Conservation (phyloP, 2,329 filamentous ascomycete species). For the Hypoxylon rubiginosum region DNA sequence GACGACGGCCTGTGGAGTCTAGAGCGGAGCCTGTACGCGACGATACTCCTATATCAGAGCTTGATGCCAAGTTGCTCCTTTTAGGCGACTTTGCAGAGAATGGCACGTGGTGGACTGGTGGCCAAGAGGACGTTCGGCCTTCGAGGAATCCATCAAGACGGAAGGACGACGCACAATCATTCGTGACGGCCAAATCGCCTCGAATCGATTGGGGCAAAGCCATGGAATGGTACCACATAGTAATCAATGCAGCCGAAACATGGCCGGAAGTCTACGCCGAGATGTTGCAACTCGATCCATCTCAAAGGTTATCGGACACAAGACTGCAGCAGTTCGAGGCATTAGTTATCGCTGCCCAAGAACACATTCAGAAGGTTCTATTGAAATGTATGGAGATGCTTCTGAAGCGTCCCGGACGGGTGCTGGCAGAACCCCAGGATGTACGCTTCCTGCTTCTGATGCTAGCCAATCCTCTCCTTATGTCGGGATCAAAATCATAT, state of each 20-base stretch:
- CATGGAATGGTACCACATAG: slow-evolving; percentile 78
- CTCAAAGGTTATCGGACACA: slow-evolving; percentile 51
- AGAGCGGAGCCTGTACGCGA: slow-evolving; percentile 52
- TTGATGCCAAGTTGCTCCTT: slow-evolving; percentile 81
- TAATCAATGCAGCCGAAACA: slow-evolving; percentile 75
- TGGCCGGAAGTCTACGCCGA: slow-evolving; percentile 75
- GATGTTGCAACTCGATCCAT: slow-evolving; percentile 57
- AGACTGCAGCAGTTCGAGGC: slow-evolving; percentile 62
- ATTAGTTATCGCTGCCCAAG: slow-evolving; percentile 69
- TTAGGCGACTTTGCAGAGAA: slow-evolving; percentile 85
- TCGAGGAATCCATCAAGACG: slow-evolving; percentile 53
- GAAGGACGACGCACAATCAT: slow-evolving; percentile 52
- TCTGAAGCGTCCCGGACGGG: slow-evolving; percentile 82
- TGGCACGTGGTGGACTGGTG: slow-evolving; percentile 84
- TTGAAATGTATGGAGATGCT: slow-evolving; percentile 84
- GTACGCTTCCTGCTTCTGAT: slow-evolving; percentile 84
- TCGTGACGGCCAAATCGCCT: slow-evolving; percentile 72
- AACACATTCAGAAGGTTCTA: slow-evolving; percentile 76
- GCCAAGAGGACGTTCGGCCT: slow-evolving; percentile 58
- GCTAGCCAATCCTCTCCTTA: slow-evolving; percentile 82
- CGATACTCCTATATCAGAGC: slow-evolving; percentile 66
- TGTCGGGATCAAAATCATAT: slow-evolving; percentile 59
- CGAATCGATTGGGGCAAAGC: slow-evolving; percentile 82
- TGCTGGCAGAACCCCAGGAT: slow-evolving; percentile 76
- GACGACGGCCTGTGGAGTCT: slow-evolving; percentile 52